A percentile compares a stretch with the other conserved stretches of the same genome.
Evolutionary conservation across 345 rosid genomes (phyloP).

Genomic region (Linum usitatissimum): DNA sequence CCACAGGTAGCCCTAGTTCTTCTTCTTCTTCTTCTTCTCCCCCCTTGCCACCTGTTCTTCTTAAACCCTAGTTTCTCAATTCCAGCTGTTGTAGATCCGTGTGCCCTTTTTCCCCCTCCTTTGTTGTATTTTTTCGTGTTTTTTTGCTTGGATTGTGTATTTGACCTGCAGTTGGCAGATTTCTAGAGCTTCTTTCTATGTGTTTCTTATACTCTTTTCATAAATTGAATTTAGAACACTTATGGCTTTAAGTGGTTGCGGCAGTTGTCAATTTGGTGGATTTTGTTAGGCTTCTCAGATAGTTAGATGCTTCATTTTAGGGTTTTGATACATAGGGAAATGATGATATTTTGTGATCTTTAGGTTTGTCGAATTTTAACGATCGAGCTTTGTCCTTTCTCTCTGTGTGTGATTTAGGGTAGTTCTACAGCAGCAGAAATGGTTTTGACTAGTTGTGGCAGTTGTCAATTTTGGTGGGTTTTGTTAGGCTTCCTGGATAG

Average conservation of each 20-base stretch:
- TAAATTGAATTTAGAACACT: too few relatives aligned
- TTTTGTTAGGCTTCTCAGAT: too few relatives aligned
- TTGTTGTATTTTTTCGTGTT: neutral
- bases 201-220: neutral
- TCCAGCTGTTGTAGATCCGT: neutral
- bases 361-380: too few relatives aligned
- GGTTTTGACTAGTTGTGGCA: too few relatives aligned
- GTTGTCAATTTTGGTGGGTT: too few relatives aligned
- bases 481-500: too few relatives aligned
- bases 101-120: neutral
- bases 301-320: too few relatives aligned
- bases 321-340: too few relatives aligned
- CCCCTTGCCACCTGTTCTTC: neutral
- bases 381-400: neutral
- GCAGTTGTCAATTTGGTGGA: too few relatives aligned
- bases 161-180: neutral
- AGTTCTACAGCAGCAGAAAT: neutral
- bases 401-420: neutral
- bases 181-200: constrained; percentile 3
- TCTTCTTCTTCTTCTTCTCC: neutral
- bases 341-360: too few relatives aligned
- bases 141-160: neutral
- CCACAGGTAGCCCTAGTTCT: neutral
- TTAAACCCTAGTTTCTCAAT: neutral
- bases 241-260: neutral